Conservation (phyloP, 2,329 filamentous ascomycete species). For the Ophiocordyceps robertsii region DNA sequence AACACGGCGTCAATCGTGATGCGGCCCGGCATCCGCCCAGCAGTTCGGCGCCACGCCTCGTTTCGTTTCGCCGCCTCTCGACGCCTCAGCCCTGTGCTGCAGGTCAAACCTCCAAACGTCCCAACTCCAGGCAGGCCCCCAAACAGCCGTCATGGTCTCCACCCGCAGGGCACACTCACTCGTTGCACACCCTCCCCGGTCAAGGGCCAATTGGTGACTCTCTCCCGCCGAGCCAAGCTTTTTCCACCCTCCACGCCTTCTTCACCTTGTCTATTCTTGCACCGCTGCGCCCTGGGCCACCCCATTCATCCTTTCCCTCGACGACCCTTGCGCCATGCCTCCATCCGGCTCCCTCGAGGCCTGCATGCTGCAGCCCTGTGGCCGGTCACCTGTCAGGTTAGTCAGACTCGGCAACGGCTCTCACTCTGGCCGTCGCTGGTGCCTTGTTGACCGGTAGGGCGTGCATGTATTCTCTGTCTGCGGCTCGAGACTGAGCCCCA, state of each 20-base stretch:
- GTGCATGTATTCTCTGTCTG: neutral
- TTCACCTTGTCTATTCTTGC: neutral
- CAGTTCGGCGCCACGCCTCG: too few relatives aligned
- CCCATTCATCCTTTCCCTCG: neutral
- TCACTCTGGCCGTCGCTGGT: slow-evolving; percentile 7
- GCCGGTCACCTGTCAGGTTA: slow-evolving; percentile 17
- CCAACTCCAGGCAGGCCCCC: too few relatives aligned
- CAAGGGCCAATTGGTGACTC: slow-evolving; percentile 1
- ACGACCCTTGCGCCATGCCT: slow-evolving; percentile 1
- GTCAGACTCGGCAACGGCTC: slow-evolving; percentile 10
- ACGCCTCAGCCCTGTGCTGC: too few relatives aligned
- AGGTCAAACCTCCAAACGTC: too few relatives aligned
- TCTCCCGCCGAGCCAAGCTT: neutral
- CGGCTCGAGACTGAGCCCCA: neutral
- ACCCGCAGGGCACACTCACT: neutral
- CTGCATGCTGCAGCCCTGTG: slow-evolving; percentile 12
- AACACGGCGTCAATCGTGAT: too few relatives aligned
- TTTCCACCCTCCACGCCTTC: too few relatives aligned
- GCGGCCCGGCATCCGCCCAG: too few relatives aligned
- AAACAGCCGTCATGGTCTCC: too few relatives aligned
- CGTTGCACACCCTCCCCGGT: neutral
- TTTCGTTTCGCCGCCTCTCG: too few relatives aligned
- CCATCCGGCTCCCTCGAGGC: neutral
- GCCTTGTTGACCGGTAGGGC: slow-evolving; percentile 9
- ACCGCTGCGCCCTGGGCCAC: slow-evolving; percentile 2